These are phyloP conservation scores for Rhodotorula paludigena DNA, from an alignment of 768 basidiomycete genomes.

Conservation along the genomic window DNA sequence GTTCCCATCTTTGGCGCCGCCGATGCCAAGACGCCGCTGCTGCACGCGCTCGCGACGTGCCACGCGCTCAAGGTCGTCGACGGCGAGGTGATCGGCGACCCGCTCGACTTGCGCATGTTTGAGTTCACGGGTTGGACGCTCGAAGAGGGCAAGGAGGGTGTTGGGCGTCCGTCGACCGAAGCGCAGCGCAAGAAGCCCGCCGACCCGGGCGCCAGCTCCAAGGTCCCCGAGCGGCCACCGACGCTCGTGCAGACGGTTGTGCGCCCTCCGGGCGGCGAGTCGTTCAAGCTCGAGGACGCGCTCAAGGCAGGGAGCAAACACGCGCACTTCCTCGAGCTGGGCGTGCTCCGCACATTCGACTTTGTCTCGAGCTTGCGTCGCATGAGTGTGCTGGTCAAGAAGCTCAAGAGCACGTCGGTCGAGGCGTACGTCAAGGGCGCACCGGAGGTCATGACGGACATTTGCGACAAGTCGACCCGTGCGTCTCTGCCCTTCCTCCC, in stretches of 20 bases:
- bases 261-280: constrained; percentile 84
- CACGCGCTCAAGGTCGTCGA: constrained; percentile 90
- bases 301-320: constrained; percentile 73
- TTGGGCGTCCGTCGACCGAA: constrained; percentile 50
- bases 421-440: constrained; percentile 99
- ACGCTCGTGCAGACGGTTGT: constrained; percentile 95
- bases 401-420: constrained; percentile 88
- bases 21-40: constrained; percentile 70
- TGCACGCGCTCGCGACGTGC: constrained; percentile 91
- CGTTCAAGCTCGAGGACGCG: constrained; percentile 89
- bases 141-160: constrained; percentile 71
- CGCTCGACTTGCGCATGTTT: constrained; percentile 96
- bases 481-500: constrained; percentile 43
- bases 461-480: constrained; percentile 91
- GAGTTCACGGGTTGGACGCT: constrained; percentile 92
- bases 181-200: constrained; percentile 28
- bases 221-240: constrained; percentile 58
- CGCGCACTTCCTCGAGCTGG: constrained; percentile 92
- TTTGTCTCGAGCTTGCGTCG: constrained; percentile 87
- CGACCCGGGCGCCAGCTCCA: constrained; percentile 21
- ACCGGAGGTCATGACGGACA: constrained; percentile 93
- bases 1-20: constrained; percentile 58
- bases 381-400: constrained; percentile 97
- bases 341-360: constrained; percentile 92
- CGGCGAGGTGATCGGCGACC: constrained; percentile 85